These are phyloP conservation scores for Globisporangium viniferum DNA, from an alignment of 352 stramenopile genomes.

Conservation along the genomic window DNA sequence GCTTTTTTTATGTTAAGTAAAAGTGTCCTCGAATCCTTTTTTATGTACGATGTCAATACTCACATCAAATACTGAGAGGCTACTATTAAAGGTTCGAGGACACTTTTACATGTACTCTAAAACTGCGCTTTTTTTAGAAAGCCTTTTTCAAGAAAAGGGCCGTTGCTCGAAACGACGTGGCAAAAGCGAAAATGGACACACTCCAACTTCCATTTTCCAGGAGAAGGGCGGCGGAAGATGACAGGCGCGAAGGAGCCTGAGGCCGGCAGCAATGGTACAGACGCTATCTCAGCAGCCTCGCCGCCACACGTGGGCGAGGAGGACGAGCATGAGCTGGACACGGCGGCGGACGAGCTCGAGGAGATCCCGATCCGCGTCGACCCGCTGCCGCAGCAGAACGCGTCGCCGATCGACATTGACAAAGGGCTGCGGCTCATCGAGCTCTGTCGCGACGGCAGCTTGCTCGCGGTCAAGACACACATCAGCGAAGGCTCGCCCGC, in stretches of 20 bases:
- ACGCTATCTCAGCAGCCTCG: background rate
- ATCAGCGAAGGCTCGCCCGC: slow-evolving; percentile 46
- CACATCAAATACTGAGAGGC: no score
- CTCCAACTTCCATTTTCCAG: background rate
- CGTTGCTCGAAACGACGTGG: background rate
- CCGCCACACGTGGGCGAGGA: background rate
- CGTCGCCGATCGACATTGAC: slow-evolving; percentile 49
- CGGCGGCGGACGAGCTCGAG: slow-evolving; percentile 25
- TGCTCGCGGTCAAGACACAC: slow-evolving; percentile 33
- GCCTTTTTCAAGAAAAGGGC: no score
- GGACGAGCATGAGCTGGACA: slow-evolving; percentile 17
- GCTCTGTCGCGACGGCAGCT: slow-evolving; percentile 49
- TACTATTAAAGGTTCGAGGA: no score
- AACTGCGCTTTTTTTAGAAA: no score
- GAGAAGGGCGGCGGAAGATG: background rate
- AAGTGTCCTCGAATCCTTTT: no score
- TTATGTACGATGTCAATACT: no score
- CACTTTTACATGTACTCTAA: no score
- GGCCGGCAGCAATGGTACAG: background rate
- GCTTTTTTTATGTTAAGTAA: no score
- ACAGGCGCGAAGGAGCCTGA: slow-evolving; percentile 11
- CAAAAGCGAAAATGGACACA: background rate
- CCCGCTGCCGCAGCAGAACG: slow-evolving; percentile 51
- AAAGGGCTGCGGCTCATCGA: slow-evolving; percentile 56
- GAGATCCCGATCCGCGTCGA: slow-evolving; percentile 58